Evolutionary conservation across 257 asterid genomes (phyloP), one percentile per base, ranked within the genome.

Genomic region (Solanum bulbocastanum): DNA sequence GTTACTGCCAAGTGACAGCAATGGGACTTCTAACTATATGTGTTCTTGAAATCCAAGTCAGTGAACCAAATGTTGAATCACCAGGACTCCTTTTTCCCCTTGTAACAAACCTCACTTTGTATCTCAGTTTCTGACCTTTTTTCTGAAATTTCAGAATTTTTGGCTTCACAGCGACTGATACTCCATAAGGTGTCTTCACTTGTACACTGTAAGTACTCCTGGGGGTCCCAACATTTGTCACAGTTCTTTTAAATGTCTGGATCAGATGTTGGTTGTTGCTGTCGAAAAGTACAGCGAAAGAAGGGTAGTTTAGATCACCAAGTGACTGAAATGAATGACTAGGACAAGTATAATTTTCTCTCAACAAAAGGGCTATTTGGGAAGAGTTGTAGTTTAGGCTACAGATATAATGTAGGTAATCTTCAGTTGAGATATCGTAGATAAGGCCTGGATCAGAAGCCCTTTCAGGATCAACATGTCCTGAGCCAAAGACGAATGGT

Each of bases 291-390:
- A 93, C 93, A 8, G 97, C 92, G 30, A 95, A 94, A 65, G 98
- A 95, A 14, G 98, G 98, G 94, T 95, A 94, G 91, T 96, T 96
- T 23, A 96, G 84, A 86, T 96, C 94, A 27, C 95, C 94, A 1
- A 93, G 91, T 81, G 69, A 81, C 33, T 87, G 92, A 33, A 87
- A 69, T 58, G 49, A 84, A n/a, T 89, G 87, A 5, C 3, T 85
- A 13, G 96, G 92, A 87, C 98, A 95, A 8, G 90, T 88, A 83
- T 90, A 94, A 9, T 89, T 94, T 84, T 76, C 89, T 15, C 89
- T 86, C 0, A 90, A 84, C 7, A 93, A 90, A 6, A 89, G 89
- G 87, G 94, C 87, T 18, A 95, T 85, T 86, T 95, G 94, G 14
- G 94, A 74, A 5, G 96, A 87, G 85, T 83, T 93, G 91, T 95